Evolutionary conservation across 176 grass and related monocot species (phyloP), one percentile per base, ranked within the genome.

Genomic region (Calamus simplicifolius): DNA sequence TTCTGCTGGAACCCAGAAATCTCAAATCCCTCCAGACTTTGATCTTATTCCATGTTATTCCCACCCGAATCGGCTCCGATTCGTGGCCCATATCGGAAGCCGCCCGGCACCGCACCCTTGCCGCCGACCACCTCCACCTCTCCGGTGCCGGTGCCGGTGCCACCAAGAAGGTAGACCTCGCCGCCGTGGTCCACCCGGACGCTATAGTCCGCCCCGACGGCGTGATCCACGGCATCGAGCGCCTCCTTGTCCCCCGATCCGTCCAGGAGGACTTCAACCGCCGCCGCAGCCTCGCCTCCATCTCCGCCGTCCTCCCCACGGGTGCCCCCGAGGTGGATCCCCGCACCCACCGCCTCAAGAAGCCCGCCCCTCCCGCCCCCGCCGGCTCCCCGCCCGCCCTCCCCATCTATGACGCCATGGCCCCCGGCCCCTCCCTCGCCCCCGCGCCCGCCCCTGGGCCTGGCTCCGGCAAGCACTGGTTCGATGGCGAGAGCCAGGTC

Each of bases 191-290:
- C 4, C 64, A 57, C 1, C 74, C 75, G 2, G 73, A 83, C 56
- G 78, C 84, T 0, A 75, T 85, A 2, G 74, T 88, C 0, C 74
- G 77, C 15, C 74, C 89, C 2, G 84, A 94, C 54, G 89, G 81
- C 26, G 84, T 94, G 0, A 94, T 88, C 38, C 84, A 94, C 27
- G 81, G 89, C 26, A 67, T 94, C 49, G 85, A 88, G 67, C 71
- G 72, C 0, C 70, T 95, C 4, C 73, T 95, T 0, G 71, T 95
- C 14, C 85, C 82, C 3, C 54, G 69, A 13, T 86, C 85, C 10
- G 85, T 95, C 3, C 89, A 95, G 73, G 89, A 89, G 58, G 85
- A 80, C 68, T 95, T 95, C 78, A 95, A 95, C 78, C 73, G 79
- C 12, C 76, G 85, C 14, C 72, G 82, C 10, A 89, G 73, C 74